Base-by-base conservation (phyloP, 2,329 filamentous ascomycete genomes). In the Alternaria infectoria region DNA sequence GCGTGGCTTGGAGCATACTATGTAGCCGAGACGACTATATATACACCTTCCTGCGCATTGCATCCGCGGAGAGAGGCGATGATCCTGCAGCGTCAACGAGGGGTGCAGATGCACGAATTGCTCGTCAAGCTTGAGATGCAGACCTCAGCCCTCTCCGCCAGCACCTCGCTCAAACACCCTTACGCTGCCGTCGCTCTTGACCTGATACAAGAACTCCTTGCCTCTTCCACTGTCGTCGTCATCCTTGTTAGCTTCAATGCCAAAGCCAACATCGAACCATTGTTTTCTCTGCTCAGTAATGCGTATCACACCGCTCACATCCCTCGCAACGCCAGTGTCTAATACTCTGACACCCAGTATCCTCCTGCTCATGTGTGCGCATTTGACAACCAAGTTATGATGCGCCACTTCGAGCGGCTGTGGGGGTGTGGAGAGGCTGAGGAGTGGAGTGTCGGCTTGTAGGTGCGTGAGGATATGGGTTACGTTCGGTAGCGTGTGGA, bases 291-390 rank as follows among this genome's bases (percentile, higher is more conserved):
- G 76, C 15, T 79, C 85, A 17, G 91, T 94, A 54, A 96, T 85
- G 69, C 93, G 87, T 66, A 97, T 74, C 46, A 97, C 93, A 3
- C 95, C 95, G 80, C 92, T 97, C 30, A 98, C 92, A 80, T 97
- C 95, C 76, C 87, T 90, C 66, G 95, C 94, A n/a, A 90, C 89
- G 1, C 95, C 95, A 0, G 93, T 97, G 74, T 97, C 93, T 64
- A 98, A 80, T 74, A 90, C 86, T 56, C 94, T 85, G 61, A 96
- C 82, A 65, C 91, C 88, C 71, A 97, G 81, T 4, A 95, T 86
- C 66, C 87, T 83, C n/a, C 87, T 82, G 9, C 93, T 92, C 71
- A 88, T 86, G 77, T 97, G 93, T n/a, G 91, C 91, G 66, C 91
- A 81, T 6, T 87, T 87, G 36, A 93, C 83, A 19, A 91, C 81